Base-by-base conservation (phyloP, 768 basidiomycete species). In the Calocera cornea region DNA sequence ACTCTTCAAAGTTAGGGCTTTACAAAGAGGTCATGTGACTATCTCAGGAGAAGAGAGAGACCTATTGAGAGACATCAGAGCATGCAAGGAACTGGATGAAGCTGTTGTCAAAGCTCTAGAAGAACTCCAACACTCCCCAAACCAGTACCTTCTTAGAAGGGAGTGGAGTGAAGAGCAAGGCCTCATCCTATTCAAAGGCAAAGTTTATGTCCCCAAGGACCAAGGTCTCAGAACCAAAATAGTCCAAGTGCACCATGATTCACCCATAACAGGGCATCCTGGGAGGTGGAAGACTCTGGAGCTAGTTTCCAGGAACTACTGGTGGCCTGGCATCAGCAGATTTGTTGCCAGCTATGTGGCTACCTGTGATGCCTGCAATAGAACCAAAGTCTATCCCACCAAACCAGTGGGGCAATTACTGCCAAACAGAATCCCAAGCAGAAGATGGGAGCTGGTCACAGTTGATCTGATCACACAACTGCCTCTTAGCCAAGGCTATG, bases 401-500 rank as follows among this genome's bases (percentile, higher is more conserved):
- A 71, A 75, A 36, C 78, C 79, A 10, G 78, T 77, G 66, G 80
- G 81, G 0, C 64, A 72, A 3, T 70, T 78, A 0, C 67, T 74
- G 44, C 71, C 72, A 7, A 72, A 77, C 5, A 73, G 72, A 0
- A 69, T 75, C 7, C 75, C 76, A 5, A 12, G 54, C 2, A 47
- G 19, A 19, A 33, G 64, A 33, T 82, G 80, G 79, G 19, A 72
- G 2, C 72, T 73, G 5, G 75, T 81, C 2, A 75, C 76, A 0
- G 74, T 77, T 50, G 79, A 83, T 65, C 73, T 78, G 44, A 78
- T 81, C 64, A 69, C 67, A 0, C 69, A 75, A 12, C 77, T 83
- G 0, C 81, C 80, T 0, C 50, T 65, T 0, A 79, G 78, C 8
- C 72, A 78, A 60, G 76, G 76, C 2, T 80, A 73, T 67, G 71